Base-by-base conservation (phyloP, 2,329 filamentous ascomycete species). In the Sarocladium brachiariae region DNA sequence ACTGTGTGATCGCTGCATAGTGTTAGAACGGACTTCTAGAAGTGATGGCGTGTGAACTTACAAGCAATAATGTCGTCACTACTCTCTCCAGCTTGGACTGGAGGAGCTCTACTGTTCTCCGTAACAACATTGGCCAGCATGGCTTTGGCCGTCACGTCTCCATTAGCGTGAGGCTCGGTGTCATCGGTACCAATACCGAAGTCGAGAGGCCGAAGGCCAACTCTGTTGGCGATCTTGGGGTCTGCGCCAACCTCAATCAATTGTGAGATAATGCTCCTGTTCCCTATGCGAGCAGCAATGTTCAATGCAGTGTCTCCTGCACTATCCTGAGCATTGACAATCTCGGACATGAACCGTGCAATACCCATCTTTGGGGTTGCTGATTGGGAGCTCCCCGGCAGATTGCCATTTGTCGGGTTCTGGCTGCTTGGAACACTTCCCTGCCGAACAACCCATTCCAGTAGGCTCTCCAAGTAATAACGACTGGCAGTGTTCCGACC, bases 221-320 rank as follows among this genome's bases (percentile, higher is more conserved):
- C 91, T 46, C 90, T 83, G 61, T 99, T 99, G 5, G 89, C 80
- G 61, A 97, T 91, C 50, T 86, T 83, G n/a, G 90, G 86, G 65
- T 97, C 90, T 1, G 93, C 93, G 51, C 92, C 90, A 38, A 99
- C 91, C 68, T 99, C 93, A 10, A 97, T 76, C 27, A 99, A 75
- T 64, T 99, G 93, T n/a, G 90, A 92, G 52, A 97, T 95, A 59
- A 99, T 96, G 60, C 89, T 95, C 51, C 87, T 79, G 64, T 96
- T 97, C 19, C 90, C 89, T 57, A 96, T 95, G 54, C 93, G 80
- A 2, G 93, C 91, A 2, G 92, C 93, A 55, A 97, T 85, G 58
- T 96, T 96, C 18, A 99, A 74, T 0, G 93, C 93, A 0, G 93
- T 99, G 62, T 99, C 95, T 1, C 93, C 93, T 30, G 87, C 87